Evolutionary conservation across 768 basidiomycete genomes (phyloP), one percentile per base, ranked within the genome.

Genomic region (Mycena epipterygia): DNA sequence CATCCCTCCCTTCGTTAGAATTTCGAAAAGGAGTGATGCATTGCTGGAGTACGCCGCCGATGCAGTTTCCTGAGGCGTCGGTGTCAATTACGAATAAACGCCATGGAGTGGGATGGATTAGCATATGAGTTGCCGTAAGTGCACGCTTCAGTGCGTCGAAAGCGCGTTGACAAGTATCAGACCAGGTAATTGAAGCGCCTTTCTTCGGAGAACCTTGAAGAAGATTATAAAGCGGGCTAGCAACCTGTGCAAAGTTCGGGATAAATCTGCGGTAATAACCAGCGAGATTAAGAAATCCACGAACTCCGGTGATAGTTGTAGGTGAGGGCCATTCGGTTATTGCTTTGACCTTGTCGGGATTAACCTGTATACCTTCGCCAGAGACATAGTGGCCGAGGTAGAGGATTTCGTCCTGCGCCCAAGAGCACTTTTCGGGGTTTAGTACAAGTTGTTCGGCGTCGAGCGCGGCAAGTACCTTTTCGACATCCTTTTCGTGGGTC

Each of bases 21-120:
- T 29, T 19, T 27, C 44, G 29, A 49, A 68, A 44, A 7, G 67
- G 67, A 13, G 17, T 42, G 39, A 61, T 27, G 19, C n/a, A 60
- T 35, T 68, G 67, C 48, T 68, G 67, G 19, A 68, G 67, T 19
- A 68, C 57, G 4, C 58, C 57, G 35, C 66, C 66, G 41, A 68
- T 33, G 48, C 66, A 60, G 27, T 61, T 49, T 2, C 67, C 67
- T 46, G 55, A 58, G 39, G 57, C 57, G 41, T 59, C 41, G 39
- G 57, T 59, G 39, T 59, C 57, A 59, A 59, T 59, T 17, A 67
- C 65, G 57, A 58, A 57, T 53, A 57, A 27, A 37, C 35, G 52
- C 52, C 65, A 67, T 19, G 56, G 55, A 48, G 65, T 57, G n/a
- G 65, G 53, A 46, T 67, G 55, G 41, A 59, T 59, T 13, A 59